phyloP scores from a whole-genome alignment of 2,329 filamentous ascomycete species.

The Nigrospora sphaerica region DNA sequence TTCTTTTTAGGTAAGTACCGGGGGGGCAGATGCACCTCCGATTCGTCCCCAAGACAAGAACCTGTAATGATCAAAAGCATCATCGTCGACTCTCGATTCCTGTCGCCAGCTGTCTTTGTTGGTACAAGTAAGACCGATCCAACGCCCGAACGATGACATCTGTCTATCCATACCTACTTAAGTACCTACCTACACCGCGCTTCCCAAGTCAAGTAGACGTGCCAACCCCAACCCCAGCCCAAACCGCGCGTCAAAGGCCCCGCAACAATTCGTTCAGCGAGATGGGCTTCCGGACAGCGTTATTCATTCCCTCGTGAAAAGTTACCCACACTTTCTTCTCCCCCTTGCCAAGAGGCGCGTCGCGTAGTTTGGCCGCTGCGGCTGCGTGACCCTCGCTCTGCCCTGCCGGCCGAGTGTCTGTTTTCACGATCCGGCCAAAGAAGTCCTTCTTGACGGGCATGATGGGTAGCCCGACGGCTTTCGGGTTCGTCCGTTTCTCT shows the following conservation, averaged over 20 bases:
- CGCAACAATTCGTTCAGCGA: slow-evolving; percentile 62
- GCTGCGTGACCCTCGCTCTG: slow-evolving; percentile 28
- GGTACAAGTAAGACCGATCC: no score
- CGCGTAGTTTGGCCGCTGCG: slow-evolving; percentile 14
- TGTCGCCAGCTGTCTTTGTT: no score
- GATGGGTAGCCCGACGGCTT: slow-evolving; percentile 22
- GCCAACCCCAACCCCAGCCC: no score
- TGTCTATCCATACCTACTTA: no score
- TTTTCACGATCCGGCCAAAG: slow-evolving; percentile 28
- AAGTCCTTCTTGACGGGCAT: slow-evolving; percentile 31
- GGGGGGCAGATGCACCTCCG: no score
- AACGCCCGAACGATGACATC: no score
- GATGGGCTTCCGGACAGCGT: slow-evolving; percentile 71
- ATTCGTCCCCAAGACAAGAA: no score
- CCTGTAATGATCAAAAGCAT: no score
- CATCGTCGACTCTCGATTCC: no score
- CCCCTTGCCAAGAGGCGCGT: slow-evolving; percentile 22
- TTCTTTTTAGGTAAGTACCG: no score
- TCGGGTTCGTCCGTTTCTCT: slow-evolving; percentile 27
- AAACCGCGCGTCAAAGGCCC: slow-evolving; percentile 31
- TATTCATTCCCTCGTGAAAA: slow-evolving; percentile 71
- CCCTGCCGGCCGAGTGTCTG: slow-evolving; percentile 21
- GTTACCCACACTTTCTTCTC: slow-evolving; percentile 64
- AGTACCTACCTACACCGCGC: no score
- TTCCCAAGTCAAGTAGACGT: no score